These are phyloP conservation scores for Podospora bellae-mahoneyi DNA, from an alignment of 495 filamentous ascomycete species.

Conservation along the genomic window DNA sequence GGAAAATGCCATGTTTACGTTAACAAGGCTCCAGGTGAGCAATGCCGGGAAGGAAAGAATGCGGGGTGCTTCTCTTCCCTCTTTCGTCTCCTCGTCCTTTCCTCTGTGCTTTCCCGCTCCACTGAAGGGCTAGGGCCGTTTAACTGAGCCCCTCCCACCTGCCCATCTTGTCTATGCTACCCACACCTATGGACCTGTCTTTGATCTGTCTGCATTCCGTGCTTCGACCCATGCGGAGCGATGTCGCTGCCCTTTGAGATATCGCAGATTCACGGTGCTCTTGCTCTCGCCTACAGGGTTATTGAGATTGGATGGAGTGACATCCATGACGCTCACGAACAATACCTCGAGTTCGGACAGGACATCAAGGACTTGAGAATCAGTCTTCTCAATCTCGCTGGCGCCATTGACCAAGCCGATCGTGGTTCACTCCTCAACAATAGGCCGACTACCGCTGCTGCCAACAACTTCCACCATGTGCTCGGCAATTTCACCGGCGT, in stretches of 20 bases:
- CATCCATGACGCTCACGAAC: constrained; percentile 9
- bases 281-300: constrained; percentile 11
- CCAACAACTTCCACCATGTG: constrained; percentile 1
- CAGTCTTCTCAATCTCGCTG: constrained; percentile 3
- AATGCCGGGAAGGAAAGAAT: neutral
- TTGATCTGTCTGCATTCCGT: neutral
- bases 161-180: neutral
- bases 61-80: neutral
- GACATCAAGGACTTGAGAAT: constrained; percentile 8
- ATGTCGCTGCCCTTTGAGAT: constrained; percentile 20
- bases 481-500: constrained; percentile 7
- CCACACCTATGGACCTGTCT: neutral
- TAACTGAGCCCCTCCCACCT: neutral
- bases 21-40: neutral
- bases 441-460: neutral
- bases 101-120: neutral
- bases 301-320: constrained; percentile 12
- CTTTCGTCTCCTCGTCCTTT: neutral
- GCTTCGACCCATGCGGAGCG: neutral
- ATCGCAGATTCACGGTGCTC: constrained; percentile 8
- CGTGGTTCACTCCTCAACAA: neutral
- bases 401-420: neutral
- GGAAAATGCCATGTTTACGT: neutral
- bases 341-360: constrained; percentile 15
- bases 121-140: neutral